Evolutionary conservation across 2,329 filamentous ascomycete genomes (phyloP).

Genomic region (Neurospora sp.): DNA sequence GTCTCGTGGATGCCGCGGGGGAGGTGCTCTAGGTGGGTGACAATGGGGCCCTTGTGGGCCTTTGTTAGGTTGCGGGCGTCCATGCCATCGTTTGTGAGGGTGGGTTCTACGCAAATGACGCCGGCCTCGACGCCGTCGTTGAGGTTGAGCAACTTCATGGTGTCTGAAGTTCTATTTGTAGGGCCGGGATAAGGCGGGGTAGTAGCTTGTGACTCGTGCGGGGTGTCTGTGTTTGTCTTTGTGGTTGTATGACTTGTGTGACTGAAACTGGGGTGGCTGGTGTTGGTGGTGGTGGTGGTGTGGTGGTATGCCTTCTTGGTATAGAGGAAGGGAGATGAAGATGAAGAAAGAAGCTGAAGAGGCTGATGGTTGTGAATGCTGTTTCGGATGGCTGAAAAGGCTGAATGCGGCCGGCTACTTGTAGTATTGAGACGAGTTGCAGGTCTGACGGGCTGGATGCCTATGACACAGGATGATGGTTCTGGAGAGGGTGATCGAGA

Average conservation of each 20-base stretch:
- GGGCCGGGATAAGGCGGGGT: not conserved
- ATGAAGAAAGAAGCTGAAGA: not conserved
- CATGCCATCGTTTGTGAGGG: not conserved
- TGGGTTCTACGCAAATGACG: constrained; percentile 1
- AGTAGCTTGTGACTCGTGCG: not conserved
- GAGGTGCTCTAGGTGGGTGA: constrained; percentile 13
- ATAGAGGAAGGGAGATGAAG: not conserved
- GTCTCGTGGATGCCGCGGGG: constrained; percentile 19
- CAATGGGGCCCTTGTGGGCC: not conserved
- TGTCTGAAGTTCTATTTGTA: not conserved
- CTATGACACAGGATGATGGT: not conserved
- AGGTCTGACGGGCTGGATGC: not conserved
- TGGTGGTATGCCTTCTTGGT: constrained; percentile 2
- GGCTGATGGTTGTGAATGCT: not conserved
- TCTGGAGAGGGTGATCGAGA: not conserved
- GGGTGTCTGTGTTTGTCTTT: not conserved
- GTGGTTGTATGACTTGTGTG: not conserved
- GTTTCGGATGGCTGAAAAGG: not conserved
- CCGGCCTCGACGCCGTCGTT: constrained; percentile 10
- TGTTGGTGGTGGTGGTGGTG: not conserved
- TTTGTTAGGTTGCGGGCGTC: not conserved
- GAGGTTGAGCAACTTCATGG: constrained; percentile 6
- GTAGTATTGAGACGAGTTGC: not conserved
- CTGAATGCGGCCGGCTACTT: not conserved
- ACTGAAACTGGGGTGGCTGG: not conserved